Percentiles rank a stretch among this genome's conserved stretches.
Evolutionary conservation across 495 filamentous ascomycete species (phyloP).

Genomic region (Astrothelium macrocarpum): DNA sequence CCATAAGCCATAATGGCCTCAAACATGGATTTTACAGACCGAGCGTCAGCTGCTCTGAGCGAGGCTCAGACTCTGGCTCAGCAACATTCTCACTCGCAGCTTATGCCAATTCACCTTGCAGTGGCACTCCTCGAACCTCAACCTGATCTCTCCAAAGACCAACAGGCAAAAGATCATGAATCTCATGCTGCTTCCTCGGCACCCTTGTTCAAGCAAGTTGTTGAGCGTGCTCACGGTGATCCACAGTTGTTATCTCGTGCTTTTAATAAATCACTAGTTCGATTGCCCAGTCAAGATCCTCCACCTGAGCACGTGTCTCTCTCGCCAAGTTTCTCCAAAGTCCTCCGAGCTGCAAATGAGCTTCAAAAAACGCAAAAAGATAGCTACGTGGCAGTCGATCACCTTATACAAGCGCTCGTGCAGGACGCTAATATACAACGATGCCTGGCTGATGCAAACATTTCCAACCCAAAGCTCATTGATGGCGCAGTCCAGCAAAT

Average conservation of each 20-base stretch:
- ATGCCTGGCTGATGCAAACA: slow-evolving; percentile 72
- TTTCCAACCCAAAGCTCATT: slow-evolving; percentile 83
- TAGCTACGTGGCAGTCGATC: slow-evolving; percentile 85
- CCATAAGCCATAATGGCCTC: slow-evolving; percentile 31
- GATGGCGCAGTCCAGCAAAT: slow-evolving; percentile 82
- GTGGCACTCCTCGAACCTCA: slow-evolving; percentile 79
- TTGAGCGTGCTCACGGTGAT: slow-evolving; percentile 90
- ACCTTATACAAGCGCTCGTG: slow-evolving; percentile 71
- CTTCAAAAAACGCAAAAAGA: slow-evolving; percentile 94
- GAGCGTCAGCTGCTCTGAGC: slow-evolving; percentile 75
- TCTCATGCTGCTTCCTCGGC: slow-evolving; percentile 46
- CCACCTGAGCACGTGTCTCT: slow-evolving; percentile 79
- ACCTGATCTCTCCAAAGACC: slow-evolving; percentile 66
- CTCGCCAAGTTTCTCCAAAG: slow-evolving; percentile 67
- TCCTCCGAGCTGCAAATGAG: slow-evolving; percentile 76
- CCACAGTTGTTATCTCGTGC: slow-evolving; percentile 76
- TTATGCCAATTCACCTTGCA: slow-evolving; percentile 79
- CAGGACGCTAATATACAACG: slow-evolving; percentile 68
- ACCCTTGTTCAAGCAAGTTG: slow-evolving; percentile 83
- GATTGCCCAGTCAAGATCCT: slow-evolving; percentile 86
- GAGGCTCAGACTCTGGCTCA: slow-evolving; percentile 76
- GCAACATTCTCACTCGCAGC: slow-evolving; percentile 82
- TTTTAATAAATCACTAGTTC: slow-evolving; percentile 83
- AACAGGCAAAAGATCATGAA: slow-evolving; percentile 49
- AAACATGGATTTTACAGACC: slow-evolving; percentile 78